These are phyloP conservation scores for Boletus sp. DNA, from an alignment of 768 basidiomycete genomes.

Conservation along the genomic window DNA sequence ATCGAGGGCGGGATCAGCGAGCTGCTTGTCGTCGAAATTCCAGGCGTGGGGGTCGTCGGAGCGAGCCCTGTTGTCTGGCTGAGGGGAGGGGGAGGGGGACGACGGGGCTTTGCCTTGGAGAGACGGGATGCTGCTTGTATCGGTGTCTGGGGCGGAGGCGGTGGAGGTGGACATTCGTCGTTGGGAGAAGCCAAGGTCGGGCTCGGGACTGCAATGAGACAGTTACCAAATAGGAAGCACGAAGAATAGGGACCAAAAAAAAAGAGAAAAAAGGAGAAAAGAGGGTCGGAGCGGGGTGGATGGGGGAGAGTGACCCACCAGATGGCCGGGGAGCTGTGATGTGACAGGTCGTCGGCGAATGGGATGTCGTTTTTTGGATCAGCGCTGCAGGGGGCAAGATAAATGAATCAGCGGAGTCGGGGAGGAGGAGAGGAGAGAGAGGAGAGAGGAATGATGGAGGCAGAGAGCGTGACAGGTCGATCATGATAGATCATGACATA, in stretches of 20 bases:
- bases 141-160: conserved; percentile 61
- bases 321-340: conserved; percentile 43
- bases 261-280: conserved; percentile 16
- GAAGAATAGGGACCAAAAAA: conserved; percentile 2
- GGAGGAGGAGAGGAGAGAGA: background rate
- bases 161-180: conserved; percentile 80
- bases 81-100: conserved; percentile 50
- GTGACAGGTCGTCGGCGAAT: conserved; percentile 47
- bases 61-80: conserved; percentile 46
- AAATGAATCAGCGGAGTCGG: conserved; percentile 12
- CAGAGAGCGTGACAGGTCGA: conserved; percentile 24
- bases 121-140: conserved; percentile 53
- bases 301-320: conserved; percentile 37
- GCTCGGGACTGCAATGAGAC: conserved; percentile 34
- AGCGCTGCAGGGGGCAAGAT: conserved; percentile 20
- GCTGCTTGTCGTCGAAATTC: conserved; percentile 37
- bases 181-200: conserved; percentile 50
- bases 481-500: conserved; percentile 32
- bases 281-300: conserved; percentile 16
- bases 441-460: conserved; percentile 6
- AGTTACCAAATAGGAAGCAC: conserved; percentile 7
- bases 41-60: conserved; percentile 25
- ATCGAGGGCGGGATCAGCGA: conserved; percentile 40
- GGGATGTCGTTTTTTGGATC: conserved; percentile 41
- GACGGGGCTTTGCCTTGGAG: conserved; percentile 57